These are phyloP conservation scores for Auriscalpium microsporum DNA, from an alignment of 768 basidiomycete species.

Conservation along the genomic window DNA sequence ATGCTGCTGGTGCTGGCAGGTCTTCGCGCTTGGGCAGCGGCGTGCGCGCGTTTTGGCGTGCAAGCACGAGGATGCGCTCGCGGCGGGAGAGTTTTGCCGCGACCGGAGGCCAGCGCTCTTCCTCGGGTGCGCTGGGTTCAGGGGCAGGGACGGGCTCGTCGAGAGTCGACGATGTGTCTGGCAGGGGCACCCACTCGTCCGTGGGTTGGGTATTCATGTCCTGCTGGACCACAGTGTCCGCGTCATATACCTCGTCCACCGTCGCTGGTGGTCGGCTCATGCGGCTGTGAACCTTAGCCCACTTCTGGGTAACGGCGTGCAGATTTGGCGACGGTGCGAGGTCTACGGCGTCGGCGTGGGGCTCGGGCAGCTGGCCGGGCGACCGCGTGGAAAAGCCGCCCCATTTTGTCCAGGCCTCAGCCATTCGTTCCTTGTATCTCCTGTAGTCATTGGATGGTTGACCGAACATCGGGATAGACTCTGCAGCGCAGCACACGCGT, in stretches of 20 bases:
- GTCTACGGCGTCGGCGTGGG: neutral
- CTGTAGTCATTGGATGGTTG: neutral
- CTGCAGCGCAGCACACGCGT: too few species aligned
- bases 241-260: neutral
- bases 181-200: neutral
- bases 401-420: neutral
- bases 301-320: too few species aligned
- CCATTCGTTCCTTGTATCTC: neutral
- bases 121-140: neutral
- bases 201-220: neutral
- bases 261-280: neutral
- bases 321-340: neutral
- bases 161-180: neutral
- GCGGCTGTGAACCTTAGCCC: neutral
- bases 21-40: slow-evolving; percentile 4
- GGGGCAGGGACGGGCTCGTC: neutral
- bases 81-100: slow-evolving; percentile 4
- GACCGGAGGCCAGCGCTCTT: neutral
- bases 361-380: neutral
- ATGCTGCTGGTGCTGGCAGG: too few species aligned
- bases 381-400: neutral
- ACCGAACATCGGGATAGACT: too few species aligned
- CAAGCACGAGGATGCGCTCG: slow-evolving; percentile 10
- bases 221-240: neutral
- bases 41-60: slow-evolving; percentile 11